Evolutionary conservation across 768 basidiomycete genomes (phyloP), one percentile per base, ranked within the genome.

Genomic region (Podaxis sp.): DNA sequence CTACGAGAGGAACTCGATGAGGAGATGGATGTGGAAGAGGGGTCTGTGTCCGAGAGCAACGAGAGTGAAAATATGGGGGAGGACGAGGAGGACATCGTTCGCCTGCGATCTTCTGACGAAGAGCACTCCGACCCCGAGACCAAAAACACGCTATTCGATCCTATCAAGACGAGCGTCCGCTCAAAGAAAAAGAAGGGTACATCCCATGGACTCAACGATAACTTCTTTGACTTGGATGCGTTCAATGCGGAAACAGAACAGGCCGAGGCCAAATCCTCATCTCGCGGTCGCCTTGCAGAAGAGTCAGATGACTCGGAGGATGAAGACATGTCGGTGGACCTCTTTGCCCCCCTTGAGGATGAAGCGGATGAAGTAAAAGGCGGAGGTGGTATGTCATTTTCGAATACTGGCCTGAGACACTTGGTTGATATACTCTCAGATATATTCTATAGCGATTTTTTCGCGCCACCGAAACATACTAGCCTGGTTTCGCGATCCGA

Each of bases 161-260:
- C 58, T n/a, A 62, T 62, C 61, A 65, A 59, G 65, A 51, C 64
- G 70, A 55, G 63, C 66, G 50, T 56, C 64, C 62, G 69, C 68
- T 69, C 65, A 65, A 69, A 68, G 56, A 67, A 65, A 56, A 73
- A 67, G 51, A 67, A 64, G 59, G 62, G 59, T 44, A 64, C 65
- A 55, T 48, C 53, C 23, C 67, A 72, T 44, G 80, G 81, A 46
- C 82, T 98, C 28, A 89, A 98, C 71, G 96, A 98, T 69, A 85
- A 80, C 13, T 98, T 98, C 76, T 98, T 98, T 74, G 82, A 89
- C 63, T 81, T 99, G 50, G 84, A 85, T 28, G 79, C 85, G 18
- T 99, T 99, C 78, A 97, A 98, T 67, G 81, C 86, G 2, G 86
- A 94, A 70, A 88, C 89, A 1, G 91, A 92, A 70, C 84, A 82